phyloP scores from a whole-genome alignment of 257 asterid genomes.

The Rhazya stricta region DNA sequence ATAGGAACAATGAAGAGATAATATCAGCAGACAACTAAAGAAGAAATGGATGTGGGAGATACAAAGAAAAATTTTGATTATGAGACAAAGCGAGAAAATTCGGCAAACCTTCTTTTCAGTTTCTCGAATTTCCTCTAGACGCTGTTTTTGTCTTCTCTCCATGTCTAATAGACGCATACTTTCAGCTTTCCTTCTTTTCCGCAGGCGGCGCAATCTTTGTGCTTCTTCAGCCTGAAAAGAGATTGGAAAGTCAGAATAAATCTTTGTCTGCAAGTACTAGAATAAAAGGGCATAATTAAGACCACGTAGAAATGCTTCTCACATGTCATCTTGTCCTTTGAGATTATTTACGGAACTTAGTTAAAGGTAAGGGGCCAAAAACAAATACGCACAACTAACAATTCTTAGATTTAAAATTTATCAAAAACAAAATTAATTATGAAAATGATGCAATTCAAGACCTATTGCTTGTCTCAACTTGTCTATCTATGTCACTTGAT shows the following conservation, averaged over 20 bases:
- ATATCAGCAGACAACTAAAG: neutral
- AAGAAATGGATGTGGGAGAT: neutral
- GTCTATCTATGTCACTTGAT: neutral
- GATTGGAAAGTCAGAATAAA: neutral
- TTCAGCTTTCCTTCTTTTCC: constrained; percentile 74
- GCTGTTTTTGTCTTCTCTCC: constrained; percentile 90
- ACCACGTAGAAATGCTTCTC: neutral
- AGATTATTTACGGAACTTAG: neutral
- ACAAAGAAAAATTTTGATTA: neutral
- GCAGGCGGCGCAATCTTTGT: constrained; percentile 40
- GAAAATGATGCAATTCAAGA: neutral
- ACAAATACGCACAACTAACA: neutral
- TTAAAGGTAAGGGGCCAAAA: neutral
- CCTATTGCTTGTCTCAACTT: neutral
- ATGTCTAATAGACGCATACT: constrained; percentile 68
- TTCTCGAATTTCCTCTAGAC: constrained; percentile 78
- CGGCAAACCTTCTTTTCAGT: constrained; percentile 68
- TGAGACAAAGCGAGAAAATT: constrained; percentile 7
- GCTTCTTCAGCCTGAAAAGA: constrained; percentile 84
- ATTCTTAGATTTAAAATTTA: neutral
- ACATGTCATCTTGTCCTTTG: neutral
- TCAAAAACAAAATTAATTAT: too few species aligned
- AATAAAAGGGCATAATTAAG: neutral
- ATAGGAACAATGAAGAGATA: neutral
- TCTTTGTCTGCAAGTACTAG: neutral